Percentiles rank a stretch among this genome's conserved stretches.
phyloP scores from a whole-genome alignment of 1,139 yeast species.

The Zygosaccharomyces pseudobailii region DNA sequence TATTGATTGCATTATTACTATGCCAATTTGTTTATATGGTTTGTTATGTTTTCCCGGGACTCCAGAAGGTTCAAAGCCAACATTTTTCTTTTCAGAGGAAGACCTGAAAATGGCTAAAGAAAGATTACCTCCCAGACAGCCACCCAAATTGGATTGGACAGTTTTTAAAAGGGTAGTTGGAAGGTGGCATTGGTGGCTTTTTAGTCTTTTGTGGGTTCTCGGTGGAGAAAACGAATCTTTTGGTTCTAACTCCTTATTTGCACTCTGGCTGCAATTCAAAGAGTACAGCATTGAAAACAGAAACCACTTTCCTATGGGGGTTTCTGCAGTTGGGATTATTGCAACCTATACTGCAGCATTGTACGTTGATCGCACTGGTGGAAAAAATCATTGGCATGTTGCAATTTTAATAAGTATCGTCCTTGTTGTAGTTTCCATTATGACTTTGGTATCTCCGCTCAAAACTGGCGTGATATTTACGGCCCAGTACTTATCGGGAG shows the following conservation, averaged over 20 bases:
- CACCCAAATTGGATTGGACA: conserved; percentile 34
- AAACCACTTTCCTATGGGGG: conserved; percentile 46
- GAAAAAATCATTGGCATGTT: conserved; percentile 36
- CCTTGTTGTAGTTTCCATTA: conserved; percentile 38
- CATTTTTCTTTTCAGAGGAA: conserved; percentile 25
- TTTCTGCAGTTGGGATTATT: conserved; percentile 41
- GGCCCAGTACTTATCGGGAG: conserved; percentile 43
- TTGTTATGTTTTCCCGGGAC: conserved; percentile 46
- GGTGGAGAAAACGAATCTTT: conserved; percentile 48
- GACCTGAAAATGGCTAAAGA: conserved; percentile 23
- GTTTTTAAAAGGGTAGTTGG: conserved; percentile 38
- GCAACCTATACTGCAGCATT: conserved; percentile 28
- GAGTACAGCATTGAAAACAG: conserved; percentile 38
- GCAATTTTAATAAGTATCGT: conserved; percentile 37
- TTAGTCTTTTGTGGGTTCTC: conserved; percentile 29
- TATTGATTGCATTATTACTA: conserved; percentile 45
- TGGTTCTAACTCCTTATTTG: conserved; percentile 40
- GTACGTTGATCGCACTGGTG: conserved; percentile 42
- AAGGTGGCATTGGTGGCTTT: conserved; percentile 44
- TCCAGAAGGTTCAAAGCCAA: conserved; percentile 34
- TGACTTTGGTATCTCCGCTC: conserved; percentile 32
- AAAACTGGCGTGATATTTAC: conserved; percentile 36
- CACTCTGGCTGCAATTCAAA: conserved; percentile 39
- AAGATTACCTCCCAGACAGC: conserved; percentile 3
- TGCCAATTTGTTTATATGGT: conserved; percentile 40